A percentile compares a stretch with the other conserved stretches of the same genome.
Conservation (phyloP, 1,139 yeast genomes). For the Casaregolazyma suthepensis region DNA sequence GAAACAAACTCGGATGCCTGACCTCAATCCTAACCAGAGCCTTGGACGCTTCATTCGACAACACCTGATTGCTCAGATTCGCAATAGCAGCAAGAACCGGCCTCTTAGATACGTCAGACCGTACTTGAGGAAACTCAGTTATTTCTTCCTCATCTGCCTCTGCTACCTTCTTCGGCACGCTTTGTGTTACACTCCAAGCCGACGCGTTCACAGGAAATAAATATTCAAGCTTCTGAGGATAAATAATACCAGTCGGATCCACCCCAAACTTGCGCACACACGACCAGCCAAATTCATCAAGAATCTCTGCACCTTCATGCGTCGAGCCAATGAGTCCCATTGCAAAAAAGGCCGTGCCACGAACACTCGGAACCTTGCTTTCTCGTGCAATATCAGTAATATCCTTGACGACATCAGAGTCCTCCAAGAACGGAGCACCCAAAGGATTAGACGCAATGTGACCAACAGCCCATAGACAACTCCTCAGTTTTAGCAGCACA, state of each 20-base stretch:
- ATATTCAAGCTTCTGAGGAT: constrained; percentile 23
- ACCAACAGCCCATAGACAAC: constrained; percentile 84
- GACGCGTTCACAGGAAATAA: constrained; percentile 14
- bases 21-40: constrained; percentile 54
- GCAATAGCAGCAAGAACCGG: constrained; percentile 52
- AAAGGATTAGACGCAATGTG: constrained; percentile 58
- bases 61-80: constrained; percentile 56
- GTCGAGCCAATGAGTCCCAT: constrained; percentile 72
- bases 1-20: constrained; percentile 51
- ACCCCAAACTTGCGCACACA: constrained; percentile 51
- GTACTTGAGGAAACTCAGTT: constrained; percentile 24
- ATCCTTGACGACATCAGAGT: constrained; percentile 50
- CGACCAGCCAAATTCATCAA: constrained; percentile 77
- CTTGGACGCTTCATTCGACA: constrained; percentile 59
- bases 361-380: constrained; percentile 56
- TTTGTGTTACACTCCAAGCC: neutral
- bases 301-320: constrained; percentile 73
- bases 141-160: constrained; percentile 17
- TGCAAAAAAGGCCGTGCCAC: constrained; percentile 72
- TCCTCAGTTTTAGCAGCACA: constrained; percentile 49
- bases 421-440: constrained; percentile 65
- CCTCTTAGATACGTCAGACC: constrained; percentile 39
- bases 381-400: constrained; percentile 47
- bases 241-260: constrained; percentile 42
- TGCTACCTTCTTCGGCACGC: neutral